Percentiles rank a stretch among this genome's conserved stretches.
These are phyloP conservation scores for Flaveria robusta DNA, from an alignment of 129 eudicot species.

Conservation along the genomic window DNA sequence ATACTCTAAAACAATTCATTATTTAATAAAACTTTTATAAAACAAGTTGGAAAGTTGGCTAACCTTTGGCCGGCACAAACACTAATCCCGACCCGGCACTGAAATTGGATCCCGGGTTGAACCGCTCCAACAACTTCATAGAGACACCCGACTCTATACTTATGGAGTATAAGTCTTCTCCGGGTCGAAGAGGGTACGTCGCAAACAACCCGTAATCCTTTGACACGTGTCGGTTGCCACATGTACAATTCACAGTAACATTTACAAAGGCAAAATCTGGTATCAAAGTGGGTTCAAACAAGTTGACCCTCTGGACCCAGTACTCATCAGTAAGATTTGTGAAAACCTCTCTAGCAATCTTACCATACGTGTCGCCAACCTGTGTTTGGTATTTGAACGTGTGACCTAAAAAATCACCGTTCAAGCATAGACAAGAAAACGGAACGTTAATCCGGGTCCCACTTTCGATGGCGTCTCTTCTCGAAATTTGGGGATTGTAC, in stretches of 20 bases:
- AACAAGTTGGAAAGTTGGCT: conserved; percentile 26
- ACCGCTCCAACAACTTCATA: conserved; percentile 43
- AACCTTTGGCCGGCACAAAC: conserved; percentile 68
- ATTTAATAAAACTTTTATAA: background rate
- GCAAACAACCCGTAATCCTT: conserved; percentile 61
- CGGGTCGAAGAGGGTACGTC: conserved; percentile 60
- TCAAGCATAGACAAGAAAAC: conserved; percentile 65
- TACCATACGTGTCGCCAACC: conserved; percentile 52
- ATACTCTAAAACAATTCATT: background rate
- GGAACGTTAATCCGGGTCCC: conserved; percentile 65
- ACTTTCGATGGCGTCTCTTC: conserved; percentile 37
- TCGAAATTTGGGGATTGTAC: conserved; percentile 44
- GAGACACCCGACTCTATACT: conserved; percentile 39
- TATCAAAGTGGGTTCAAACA: conserved; percentile 41
- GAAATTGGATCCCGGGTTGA: conserved; percentile 46
- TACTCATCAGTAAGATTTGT: conserved; percentile 59
- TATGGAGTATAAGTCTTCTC: conserved; percentile 46
- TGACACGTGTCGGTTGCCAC: conserved; percentile 61
- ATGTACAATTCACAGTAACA: conserved; percentile 77
- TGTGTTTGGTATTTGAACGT: conserved; percentile 51
- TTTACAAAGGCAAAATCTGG: conserved; percentile 52
- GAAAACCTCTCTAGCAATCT: conserved; percentile 46
- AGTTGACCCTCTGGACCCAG: conserved; percentile 58
- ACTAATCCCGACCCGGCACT: conserved; percentile 52
- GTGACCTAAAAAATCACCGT: conserved; percentile 70